Conservation (phyloP, 345 rosid genomes). For the Bruguiera gymnorhiza region DNA sequence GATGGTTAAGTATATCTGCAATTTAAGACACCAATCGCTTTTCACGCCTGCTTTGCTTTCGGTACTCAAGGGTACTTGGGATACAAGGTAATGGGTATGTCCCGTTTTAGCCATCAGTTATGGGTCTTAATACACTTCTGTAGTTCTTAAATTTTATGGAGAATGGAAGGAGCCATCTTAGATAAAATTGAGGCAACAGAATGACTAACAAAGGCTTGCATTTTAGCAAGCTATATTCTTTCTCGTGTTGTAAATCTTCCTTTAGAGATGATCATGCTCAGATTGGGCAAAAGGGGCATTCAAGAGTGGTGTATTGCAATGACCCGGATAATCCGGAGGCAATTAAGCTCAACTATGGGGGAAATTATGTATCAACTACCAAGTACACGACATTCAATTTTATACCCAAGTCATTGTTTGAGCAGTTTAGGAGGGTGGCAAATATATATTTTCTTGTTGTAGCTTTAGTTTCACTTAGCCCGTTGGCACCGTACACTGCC, state of each 20-base stretch:
- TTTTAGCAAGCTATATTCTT: conserved; percentile 61
- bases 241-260: conserved; percentile 46
- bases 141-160: neutral
- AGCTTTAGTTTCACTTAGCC: conserved; percentile 81
- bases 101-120: neutral
- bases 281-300: conserved; percentile 69
- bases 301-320: conserved; percentile 84
- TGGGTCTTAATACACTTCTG: conserved; percentile 1
- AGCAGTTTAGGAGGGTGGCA: conserved; percentile 96
- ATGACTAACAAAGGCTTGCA: conserved; percentile 41
- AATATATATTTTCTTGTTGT: conserved; percentile 85
- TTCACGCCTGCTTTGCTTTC: neutral
- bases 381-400: conserved; percentile 72
- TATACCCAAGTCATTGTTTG: conserved; percentile 92
- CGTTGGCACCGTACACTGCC: conserved; percentile 77
- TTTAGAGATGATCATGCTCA: conserved; percentile 47
- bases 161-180: conserved; percentile 9
- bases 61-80: conserved; percentile 2
- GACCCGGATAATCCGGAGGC: conserved; percentile 68
- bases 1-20: neutral
- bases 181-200: conserved; percentile 10
- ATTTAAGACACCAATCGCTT: neutral
- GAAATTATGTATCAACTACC: conserved; percentile 83
- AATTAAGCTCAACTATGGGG: conserved; percentile 51
- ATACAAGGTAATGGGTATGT: neutral